These are phyloP conservation scores for Leccinum fuscescens DNA, from an alignment of 1,284 basidiomycete species.

Conservation along the genomic window DNA sequence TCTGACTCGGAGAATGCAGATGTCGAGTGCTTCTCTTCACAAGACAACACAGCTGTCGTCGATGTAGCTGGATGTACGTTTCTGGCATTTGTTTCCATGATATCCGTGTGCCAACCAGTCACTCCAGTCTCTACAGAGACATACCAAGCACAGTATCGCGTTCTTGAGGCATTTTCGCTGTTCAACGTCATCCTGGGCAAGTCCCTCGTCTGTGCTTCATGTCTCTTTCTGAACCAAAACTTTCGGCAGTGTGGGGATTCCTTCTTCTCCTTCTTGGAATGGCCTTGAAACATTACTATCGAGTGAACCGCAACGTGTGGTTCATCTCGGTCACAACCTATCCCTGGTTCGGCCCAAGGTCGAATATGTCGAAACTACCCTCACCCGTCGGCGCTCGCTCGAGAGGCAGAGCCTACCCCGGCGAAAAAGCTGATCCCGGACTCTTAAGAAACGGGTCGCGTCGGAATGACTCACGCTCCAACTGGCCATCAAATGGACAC, in stretches of 20 bases:
- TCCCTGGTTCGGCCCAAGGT: conserved; percentile 61
- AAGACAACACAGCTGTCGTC: conserved; percentile 49
- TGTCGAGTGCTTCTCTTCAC: conserved; percentile 73
- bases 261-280: conserved; percentile 60
- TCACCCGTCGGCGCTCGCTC: conserved; percentile 30
- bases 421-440: conserved; percentile 27
- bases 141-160: conserved; percentile 80
- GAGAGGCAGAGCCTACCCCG: conserved; percentile 29
- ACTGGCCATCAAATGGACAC: conserved; percentile 32
- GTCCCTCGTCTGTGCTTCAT: conserved; percentile 28
- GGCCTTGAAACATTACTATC: conserved; percentile 61
- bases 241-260: conserved; percentile 56
- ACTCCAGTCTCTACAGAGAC: conserved; percentile 59
- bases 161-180: conserved; percentile 72
- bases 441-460: conserved; percentile 24
- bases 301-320: conserved; percentile 73
- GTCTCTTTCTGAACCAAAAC: conserved; percentile 12
- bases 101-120: neutral
- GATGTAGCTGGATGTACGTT: conserved; percentile 60
- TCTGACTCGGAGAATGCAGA: conserved; percentile 74
- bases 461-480: conserved; percentile 25
- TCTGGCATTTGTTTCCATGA: conserved; percentile 1
- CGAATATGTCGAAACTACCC: conserved; percentile 37
- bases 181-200: conserved; percentile 70
- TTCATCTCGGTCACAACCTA: conserved; percentile 66